Evolutionary conservation across 495 filamentous ascomycete genomes (phyloP).

Genomic region (Penicillium steckii): DNA sequence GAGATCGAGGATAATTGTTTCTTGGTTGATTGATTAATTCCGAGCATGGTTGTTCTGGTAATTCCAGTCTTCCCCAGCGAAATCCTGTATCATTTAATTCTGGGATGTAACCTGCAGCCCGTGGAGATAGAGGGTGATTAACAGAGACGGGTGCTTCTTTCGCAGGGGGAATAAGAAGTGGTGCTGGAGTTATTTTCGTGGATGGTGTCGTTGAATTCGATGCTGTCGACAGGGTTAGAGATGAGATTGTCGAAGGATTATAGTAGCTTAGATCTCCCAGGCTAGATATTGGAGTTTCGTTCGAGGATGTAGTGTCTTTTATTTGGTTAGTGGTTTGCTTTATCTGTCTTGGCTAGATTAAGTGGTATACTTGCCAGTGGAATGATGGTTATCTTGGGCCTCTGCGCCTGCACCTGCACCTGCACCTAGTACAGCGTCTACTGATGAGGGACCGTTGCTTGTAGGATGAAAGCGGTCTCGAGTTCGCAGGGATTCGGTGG

Average conservation of each 20-base stretch:
- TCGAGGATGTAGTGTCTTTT: neutral
- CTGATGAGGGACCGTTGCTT: neutral
- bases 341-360: neutral
- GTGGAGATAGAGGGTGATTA: constrained; percentile 6
- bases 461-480: neutral
- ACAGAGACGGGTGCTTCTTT: neutral
- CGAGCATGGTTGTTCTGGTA: constrained; percentile 22
- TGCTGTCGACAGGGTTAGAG: neutral
- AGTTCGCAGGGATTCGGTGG: neutral
- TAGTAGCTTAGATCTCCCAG: neutral
- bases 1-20: no score
- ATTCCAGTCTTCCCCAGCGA: constrained; percentile 29
- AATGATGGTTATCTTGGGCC: neutral
- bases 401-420: no score
- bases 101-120: constrained; percentile 5
- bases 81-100: constrained; percentile 37
- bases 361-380: neutral
- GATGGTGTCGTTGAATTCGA: neutral
- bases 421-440: neutral
- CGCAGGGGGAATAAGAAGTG: neutral
- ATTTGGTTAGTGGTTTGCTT: neutral
- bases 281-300: neutral
- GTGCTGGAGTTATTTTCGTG: neutral
- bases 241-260: neutral
- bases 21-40: constrained; percentile 36